Percentiles rank a stretch among this genome's conserved stretches.
Evolutionary conservation across 257 asterid genomes (phyloP).

Genomic region (Przewalskia tangutica): DNA sequence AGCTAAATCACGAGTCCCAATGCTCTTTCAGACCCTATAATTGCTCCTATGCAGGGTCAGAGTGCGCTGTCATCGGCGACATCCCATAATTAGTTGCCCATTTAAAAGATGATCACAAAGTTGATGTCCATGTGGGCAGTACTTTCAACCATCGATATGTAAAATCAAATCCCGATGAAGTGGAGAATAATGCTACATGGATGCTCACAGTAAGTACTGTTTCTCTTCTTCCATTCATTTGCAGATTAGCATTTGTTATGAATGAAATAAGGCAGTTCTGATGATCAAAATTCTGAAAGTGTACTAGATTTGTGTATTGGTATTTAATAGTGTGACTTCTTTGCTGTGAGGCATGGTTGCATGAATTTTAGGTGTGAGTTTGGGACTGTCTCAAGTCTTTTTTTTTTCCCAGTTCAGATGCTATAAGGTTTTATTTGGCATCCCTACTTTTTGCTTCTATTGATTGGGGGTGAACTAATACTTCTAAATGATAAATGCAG

Average conservation of each 20-base stretch:
- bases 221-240: neutral
- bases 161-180: constrained; percentile 49
- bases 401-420: neutral
- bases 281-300: neutral
- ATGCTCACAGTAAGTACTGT: constrained; percentile 39
- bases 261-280: neutral
- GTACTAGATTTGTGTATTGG: neutral
- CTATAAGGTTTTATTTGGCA: neutral
- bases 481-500: neutral
- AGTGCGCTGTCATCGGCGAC: constrained; percentile 49
- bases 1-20: constrained; percentile 53
- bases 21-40: constrained; percentile 52
- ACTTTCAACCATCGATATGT: constrained; percentile 56
- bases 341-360: neutral
- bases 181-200: constrained; percentile 59
- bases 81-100: constrained; percentile 51
- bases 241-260: neutral
- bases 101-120: constrained; percentile 52
- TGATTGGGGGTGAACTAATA: neutral
- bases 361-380: neutral
- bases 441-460: neutral
- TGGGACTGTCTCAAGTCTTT: no score
- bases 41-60: constrained; percentile 60
- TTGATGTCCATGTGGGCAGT: constrained; percentile 47
- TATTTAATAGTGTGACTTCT: neutral